Conservation (phyloP, 169 alveolate genomes). For the Hepatocystis sp. region DNA sequence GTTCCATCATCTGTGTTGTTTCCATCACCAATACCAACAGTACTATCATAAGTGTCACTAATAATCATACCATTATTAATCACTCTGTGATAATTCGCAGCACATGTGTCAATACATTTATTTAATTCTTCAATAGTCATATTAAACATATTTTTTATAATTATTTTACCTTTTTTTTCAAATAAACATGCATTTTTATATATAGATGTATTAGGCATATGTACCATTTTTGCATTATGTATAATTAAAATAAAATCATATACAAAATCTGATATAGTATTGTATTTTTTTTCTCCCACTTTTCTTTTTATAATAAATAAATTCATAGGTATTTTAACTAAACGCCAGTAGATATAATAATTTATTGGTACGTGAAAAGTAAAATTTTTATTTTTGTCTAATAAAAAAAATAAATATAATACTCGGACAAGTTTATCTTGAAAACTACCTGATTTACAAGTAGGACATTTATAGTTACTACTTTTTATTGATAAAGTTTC, state of each 20-base stretch:
- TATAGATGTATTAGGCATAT: conserved; percentile 84
- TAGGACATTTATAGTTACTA: conserved; percentile 80
- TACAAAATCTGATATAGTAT: conserved; percentile 75
- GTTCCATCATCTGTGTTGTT: conserved; percentile 3
- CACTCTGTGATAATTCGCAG: conserved; percentile 15
- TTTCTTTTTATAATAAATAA: conserved; percentile 78
- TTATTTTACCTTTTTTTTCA: conserved; percentile 78
- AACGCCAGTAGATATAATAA: conserved; percentile 83
- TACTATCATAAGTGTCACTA: no score
- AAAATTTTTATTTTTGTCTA: conserved; percentile 80
- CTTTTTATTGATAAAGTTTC: conserved; percentile 71
- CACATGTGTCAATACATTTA: conserved; percentile 31
- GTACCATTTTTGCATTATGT: conserved; percentile 81
- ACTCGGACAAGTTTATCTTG: conserved; percentile 77
- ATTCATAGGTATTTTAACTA: conserved; percentile 86
- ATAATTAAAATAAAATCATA: conserved; percentile 78
- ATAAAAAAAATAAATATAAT: conserved; percentile 78
- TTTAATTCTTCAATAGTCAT: conserved; percentile 42
- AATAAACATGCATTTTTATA: conserved; percentile 79
- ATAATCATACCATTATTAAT: conserved; percentile 8
- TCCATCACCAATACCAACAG: neutral
- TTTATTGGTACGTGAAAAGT: conserved; percentile 83
- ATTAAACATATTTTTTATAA: conserved; percentile 70
- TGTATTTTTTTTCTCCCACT: conserved; percentile 79
- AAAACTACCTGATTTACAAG: conserved; percentile 79